A percentile compares a stretch with the other conserved stretches of the same genome.
Evolutionary conservation across 2,329 filamentous ascomycete species (phyloP).

Genomic region (Nemania serpens): DNA sequence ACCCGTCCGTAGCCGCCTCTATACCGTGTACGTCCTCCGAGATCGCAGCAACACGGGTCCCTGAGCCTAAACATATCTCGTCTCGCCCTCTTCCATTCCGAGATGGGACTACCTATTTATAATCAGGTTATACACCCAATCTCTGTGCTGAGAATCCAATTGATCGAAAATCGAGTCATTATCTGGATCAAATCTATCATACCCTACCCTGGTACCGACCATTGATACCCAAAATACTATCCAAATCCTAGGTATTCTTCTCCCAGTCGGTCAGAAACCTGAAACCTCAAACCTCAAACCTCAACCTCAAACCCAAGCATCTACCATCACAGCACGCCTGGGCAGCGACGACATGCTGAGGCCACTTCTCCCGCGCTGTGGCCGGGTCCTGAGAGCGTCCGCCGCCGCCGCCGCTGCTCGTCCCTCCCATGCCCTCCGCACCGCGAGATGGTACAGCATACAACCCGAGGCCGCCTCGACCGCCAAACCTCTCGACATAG

Average conservation of each 20-base stretch:
- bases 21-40: background rate
- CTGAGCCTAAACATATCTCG: too few species aligned
- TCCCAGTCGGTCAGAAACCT: too few species aligned
- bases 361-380: constrained; percentile 49
- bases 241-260: too few species aligned
- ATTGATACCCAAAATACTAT: too few species aligned
- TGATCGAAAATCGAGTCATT: background rate
- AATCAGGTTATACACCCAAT: background rate
- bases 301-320: too few species aligned
- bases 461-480: constrained; percentile 54
- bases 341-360: constrained; percentile 48
- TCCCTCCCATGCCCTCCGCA: constrained; percentile 40
- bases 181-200: background rate
- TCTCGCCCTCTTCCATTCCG: too few species aligned
- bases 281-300: too few species aligned
- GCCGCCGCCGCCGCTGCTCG: constrained; percentile 35
- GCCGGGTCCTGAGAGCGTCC: constrained; percentile 43
- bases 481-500: constrained; percentile 68
- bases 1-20: too few species aligned
- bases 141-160: background rate
- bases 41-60: background rate
- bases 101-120: too few species aligned
- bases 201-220: too few species aligned
- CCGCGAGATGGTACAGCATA: constrained; percentile 57
- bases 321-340: too few species aligned